Evolutionary conservation across 306 rosid genomes (phyloP).

Genomic region (Mucuna pruriens): DNA sequence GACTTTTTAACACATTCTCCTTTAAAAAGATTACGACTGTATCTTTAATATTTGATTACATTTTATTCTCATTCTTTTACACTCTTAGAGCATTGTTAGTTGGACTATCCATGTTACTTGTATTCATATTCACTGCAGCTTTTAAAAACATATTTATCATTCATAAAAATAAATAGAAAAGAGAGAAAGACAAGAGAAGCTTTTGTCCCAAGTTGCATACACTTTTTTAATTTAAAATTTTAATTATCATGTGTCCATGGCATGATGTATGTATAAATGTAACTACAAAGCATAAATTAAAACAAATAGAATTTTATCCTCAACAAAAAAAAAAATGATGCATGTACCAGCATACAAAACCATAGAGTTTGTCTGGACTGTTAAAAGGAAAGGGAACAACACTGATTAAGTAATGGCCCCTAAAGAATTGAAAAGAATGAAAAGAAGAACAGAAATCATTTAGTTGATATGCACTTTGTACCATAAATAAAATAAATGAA

Average conservation of each 20-base stretch:
- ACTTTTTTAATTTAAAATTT: neutral
- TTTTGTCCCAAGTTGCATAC: constrained; percentile 10
- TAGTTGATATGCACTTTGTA: neutral
- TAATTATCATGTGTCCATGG: neutral
- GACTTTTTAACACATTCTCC: neutral
- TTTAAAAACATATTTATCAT: neutral
- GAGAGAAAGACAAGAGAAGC: neutral
- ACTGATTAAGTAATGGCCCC: neutral
- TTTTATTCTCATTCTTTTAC: neutral
- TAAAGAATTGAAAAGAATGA: neutral
- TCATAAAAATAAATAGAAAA: neutral
- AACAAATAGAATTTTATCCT: neutral
- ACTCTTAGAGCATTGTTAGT: neutral
- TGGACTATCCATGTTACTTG: neutral
- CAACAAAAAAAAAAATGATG: neutral
- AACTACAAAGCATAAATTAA: constrained; percentile 2
- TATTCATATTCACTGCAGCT: neutral
- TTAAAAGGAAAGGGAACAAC: constrained; percentile 21
- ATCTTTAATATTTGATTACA: neutral
- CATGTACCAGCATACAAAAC: neutral
- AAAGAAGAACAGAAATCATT: constrained; percentile 3
- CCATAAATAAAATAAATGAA: neutral
- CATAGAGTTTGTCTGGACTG: neutral
- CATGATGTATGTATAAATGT: neutral
- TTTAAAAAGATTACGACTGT: neutral